Conservation (phyloP, 73 alveolate genomes). For the Blepharisma japonicum region DNA sequence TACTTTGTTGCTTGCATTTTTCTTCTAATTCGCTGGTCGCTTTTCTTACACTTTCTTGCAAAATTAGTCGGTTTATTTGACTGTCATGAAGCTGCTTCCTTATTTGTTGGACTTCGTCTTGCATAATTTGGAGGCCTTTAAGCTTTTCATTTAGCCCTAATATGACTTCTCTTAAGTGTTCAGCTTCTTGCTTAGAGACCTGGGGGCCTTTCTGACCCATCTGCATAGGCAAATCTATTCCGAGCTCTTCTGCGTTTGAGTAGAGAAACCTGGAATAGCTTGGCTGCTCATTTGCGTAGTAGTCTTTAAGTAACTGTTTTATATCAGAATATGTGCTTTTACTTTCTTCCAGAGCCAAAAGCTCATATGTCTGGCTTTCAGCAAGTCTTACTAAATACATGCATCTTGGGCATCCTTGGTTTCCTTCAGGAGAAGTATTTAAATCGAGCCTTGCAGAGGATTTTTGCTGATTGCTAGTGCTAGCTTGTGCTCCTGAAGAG, state of each 20-base stretch:
- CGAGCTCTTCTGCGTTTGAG: slow-evolving; percentile 8
- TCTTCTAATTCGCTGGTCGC: not conserved
- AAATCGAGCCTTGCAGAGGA: not conserved
- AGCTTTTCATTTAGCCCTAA: slow-evolving; percentile 26
- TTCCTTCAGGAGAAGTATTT: not conserved
- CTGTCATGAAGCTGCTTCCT: slow-evolving; percentile 24
- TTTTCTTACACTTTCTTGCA: not conserved
- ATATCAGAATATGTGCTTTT: slow-evolving; percentile 7
- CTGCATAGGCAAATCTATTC: not conserved
- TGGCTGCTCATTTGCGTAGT: not conserved
- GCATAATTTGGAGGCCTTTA: slow-evolving; percentile 15
- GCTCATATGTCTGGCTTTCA: slow-evolving; percentile 23
- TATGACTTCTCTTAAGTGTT: slow-evolving; percentile 22
- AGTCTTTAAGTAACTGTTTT: not conserved
- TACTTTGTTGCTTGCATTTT: not conserved
- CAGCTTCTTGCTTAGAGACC: slow-evolving; percentile 25
- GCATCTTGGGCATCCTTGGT: slow-evolving; percentile 12
- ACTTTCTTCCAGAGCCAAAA: slow-evolving; percentile 3
- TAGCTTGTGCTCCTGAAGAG: not conserved
- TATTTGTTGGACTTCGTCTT: slow-evolving; percentile 14
- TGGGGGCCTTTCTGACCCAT: not conserved
- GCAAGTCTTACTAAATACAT: not conserved
- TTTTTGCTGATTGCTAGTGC: not conserved
- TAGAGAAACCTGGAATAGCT: not conserved
- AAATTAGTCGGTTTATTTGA: not conserved